A percentile compares a stretch with the other conserved stretches of the same genome.
Evolutionary conservation across 768 basidiomycete species (phyloP).

Genomic region (Paxillus involutus): DNA sequence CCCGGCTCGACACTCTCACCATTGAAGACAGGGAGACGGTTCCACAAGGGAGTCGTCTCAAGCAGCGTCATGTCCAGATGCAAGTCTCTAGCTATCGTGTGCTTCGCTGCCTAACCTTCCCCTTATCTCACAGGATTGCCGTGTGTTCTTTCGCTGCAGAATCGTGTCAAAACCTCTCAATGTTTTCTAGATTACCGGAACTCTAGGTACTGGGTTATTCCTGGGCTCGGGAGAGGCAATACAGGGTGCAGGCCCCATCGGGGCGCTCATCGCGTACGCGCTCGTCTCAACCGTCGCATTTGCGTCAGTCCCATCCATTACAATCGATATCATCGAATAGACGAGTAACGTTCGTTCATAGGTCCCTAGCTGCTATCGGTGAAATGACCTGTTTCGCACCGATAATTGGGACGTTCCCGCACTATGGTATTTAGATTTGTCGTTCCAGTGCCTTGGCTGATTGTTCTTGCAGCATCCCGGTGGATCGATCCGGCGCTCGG

Average conservation of each 20-base stretch:
- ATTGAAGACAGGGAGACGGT: too few relatives aligned
- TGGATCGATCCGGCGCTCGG: constrained; percentile 62
- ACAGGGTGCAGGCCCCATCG: constrained; percentile 61
- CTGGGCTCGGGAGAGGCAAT: constrained; percentile 68
- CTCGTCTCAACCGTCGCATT: constrained; percentile 69
- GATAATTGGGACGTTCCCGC: constrained; percentile 76
- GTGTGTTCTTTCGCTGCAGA: constrained; percentile 36
- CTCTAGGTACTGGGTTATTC: constrained; percentile 74
- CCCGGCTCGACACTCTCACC: too few relatives aligned
- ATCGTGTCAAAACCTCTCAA: not conserved
- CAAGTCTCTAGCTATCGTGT: constrained; percentile 28
- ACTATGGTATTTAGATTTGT: constrained; percentile 48
- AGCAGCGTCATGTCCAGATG: constrained; percentile 83
- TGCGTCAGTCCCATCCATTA: constrained; percentile 42
- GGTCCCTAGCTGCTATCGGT: constrained; percentile 63
- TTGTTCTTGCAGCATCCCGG: constrained; percentile 40
- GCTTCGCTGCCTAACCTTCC: not conserved
- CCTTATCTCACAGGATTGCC: constrained; percentile 40
- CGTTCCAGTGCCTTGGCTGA: too few relatives aligned
- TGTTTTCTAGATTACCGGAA: constrained; percentile 59
- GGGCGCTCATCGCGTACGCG: constrained; percentile 63
- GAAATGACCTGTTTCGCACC: constrained; percentile 82
- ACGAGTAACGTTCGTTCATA: constrained; percentile 14
- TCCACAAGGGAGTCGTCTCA: constrained; percentile 31
- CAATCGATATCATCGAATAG: constrained; percentile 24